Conservation (phyloP, 1,284 basidiomycete species). For the Caloboletus firmus region DNA sequence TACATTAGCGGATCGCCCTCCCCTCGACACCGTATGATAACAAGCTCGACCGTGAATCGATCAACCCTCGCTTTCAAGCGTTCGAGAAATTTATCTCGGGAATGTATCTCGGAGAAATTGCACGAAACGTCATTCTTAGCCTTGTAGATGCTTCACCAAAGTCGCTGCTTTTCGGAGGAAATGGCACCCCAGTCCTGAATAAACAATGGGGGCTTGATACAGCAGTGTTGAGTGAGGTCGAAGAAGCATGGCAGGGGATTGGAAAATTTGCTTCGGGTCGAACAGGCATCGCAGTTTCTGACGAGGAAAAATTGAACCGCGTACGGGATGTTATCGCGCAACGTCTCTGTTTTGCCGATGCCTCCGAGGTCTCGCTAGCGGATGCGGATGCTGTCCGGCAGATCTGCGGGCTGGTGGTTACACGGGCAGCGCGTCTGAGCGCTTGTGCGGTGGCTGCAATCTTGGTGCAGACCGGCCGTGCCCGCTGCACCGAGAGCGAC, state of each 20-base stretch:
- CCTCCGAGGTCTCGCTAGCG: constrained; percentile 48
- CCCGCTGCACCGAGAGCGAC: constrained; percentile 42
- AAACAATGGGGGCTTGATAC: constrained; percentile 94
- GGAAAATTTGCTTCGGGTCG: constrained; percentile 23
- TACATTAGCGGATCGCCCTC: constrained; percentile 70
- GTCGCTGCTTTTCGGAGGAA: constrained; percentile 78
- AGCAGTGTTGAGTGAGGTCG: constrained; percentile 86
- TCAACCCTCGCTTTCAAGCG: constrained; percentile 91
- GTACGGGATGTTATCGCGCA: constrained; percentile 62
- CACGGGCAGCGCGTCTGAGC: constrained; percentile 81
- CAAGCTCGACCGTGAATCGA: constrained; percentile 88
- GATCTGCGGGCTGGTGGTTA: constrained; percentile 76
- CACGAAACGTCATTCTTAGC: constrained; percentile 82
- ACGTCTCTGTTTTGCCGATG: constrained; percentile 59
- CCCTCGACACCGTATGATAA: constrained; percentile 94
- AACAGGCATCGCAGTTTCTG: neutral
- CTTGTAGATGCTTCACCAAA: constrained; percentile 79
- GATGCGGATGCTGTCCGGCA: constrained; percentile 84
- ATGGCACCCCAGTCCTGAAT: constrained; percentile 73
- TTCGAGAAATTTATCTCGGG: constrained; percentile 99
- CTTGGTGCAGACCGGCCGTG: constrained; percentile 77
- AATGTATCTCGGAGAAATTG: constrained; percentile 97
- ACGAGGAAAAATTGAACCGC: constrained; percentile 40
- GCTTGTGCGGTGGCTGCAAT: constrained; percentile 87
- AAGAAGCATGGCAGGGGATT: constrained; percentile 64